phyloP scores from a whole-genome alignment of 192 early-diverging fungal species.

The Backusella liffmaniae region DNA sequence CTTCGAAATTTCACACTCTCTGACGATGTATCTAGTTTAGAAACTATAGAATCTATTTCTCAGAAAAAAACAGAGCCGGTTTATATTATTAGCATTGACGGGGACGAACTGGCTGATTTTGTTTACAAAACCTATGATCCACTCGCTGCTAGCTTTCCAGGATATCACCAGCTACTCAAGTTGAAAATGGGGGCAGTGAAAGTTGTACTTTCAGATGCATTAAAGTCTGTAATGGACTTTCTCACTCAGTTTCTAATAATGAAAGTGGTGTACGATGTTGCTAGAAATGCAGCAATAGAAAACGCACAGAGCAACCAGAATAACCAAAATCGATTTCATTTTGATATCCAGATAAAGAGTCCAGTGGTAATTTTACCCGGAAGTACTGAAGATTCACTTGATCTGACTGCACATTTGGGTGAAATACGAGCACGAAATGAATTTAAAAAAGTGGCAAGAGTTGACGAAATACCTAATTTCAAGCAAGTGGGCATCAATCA shows the following conservation, averaged over 20 bases:
- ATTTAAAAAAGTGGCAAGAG: conserved; percentile 37
- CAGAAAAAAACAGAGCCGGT: conserved; percentile 8
- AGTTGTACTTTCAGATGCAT: conserved; percentile 59
- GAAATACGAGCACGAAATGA: conserved; percentile 69
- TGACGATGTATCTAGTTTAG: conserved; percentile 35
- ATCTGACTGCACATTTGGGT: conserved; percentile 64
- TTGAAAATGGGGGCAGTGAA: conserved; percentile 64
- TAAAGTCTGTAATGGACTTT: conserved; percentile 59
- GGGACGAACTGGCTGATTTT: conserved; percentile 73
- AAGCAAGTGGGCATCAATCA: conserved; percentile 51
- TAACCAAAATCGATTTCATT: conserved; percentile 61
- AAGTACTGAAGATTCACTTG: conserved; percentile 35
- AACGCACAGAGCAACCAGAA: conserved; percentile 65
- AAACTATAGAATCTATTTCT: neutral
- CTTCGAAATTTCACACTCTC: conserved; percentile 53
- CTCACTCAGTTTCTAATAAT: conserved; percentile 71
- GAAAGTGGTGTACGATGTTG: conserved; percentile 69
- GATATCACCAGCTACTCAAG: conserved; percentile 63
- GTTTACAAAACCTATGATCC: conserved; percentile 67
- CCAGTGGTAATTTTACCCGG: conserved; percentile 77
- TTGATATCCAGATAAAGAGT: conserved; percentile 69
- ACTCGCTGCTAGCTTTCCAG: conserved; percentile 51
- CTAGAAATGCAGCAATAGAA: conserved; percentile 62
- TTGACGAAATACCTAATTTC: neutral
- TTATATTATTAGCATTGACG: conserved; percentile 66